Evolutionary conservation across 306 rosid species (phyloP), one percentile per base, ranked within the genome.

Genomic region (Biancaea sappan): DNA sequence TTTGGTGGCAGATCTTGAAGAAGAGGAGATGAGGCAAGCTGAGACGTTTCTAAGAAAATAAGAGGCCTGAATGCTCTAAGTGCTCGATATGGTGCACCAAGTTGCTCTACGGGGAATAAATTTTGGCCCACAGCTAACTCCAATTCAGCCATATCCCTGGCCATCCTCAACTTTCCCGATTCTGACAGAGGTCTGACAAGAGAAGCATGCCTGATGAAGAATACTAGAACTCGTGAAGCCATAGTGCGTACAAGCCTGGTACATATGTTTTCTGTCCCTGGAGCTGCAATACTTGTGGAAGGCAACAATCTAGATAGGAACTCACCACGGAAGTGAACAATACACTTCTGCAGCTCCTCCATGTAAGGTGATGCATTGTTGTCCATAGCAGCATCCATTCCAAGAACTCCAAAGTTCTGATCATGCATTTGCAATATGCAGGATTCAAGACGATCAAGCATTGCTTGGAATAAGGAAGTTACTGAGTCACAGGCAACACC

Each of bases 141-240:
- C 73, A 95, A 83, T 76, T 92, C 99, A 70, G 98, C 99, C 99
- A 95, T 95, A 81, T 95, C 98, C 89, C 99, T 84, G 50, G 98
- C 99, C 99, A 95, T 92, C 83, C 97, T 88, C 74, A 95, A 86
- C 79, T 95, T 92, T 75, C 99, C 99, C 25, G 99, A 92, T 85
- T 95, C 99, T 46, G 99, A 95, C 74, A 95, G 96, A 41, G 98
- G 99, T 87, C 99, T 86, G 61, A 95, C 92, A 8, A 95, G 98
- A 77, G 99, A 92, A 79, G 99, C 98, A 35, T 95, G 99, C 72
- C 98, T 85, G 81, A 95, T 92, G 73, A 92, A 95, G 91, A 90
- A 90, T 66, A 90, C 90, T 51, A 92, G 86, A 80, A 95, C 97
- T 35, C 99, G 86, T 8, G 97, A 92, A 67, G 99, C 97, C 97